phyloP scores from a whole-genome alignment of 805 yeast species.

The Wickerhamiella azyma region DNA sequence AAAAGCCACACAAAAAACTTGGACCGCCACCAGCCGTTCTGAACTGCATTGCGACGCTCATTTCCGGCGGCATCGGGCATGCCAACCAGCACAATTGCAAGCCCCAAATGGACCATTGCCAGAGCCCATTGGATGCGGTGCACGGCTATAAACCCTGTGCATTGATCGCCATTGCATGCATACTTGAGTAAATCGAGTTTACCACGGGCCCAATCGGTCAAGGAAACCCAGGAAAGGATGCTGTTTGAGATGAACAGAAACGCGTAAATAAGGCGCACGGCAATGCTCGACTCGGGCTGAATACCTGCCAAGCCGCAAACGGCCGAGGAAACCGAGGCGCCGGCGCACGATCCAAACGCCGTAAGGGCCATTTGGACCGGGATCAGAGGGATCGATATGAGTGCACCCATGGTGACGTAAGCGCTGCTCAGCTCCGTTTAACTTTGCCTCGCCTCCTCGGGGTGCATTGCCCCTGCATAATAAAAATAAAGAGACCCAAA shows the following conservation, averaged over 20 bases:
- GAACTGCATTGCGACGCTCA: slow-evolving; percentile 67
- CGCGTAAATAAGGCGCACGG: slow-evolving; percentile 83
- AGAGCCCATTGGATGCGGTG: slow-evolving; percentile 81
- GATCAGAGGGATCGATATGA: slow-evolving; percentile 32
- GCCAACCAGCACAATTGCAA: slow-evolving; percentile 55
- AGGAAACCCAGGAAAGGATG: slow-evolving; percentile 79
- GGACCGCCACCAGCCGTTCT: slow-evolving; percentile 83
- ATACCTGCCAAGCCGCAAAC: slow-evolving; percentile 39
- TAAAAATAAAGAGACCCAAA: no score
- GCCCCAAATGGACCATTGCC: slow-evolving; percentile 59
- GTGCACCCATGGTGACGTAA: slow-evolving; percentile 27
- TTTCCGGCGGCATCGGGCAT: slow-evolving; percentile 37
- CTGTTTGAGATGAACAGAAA: slow-evolving; percentile 62
- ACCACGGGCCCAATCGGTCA: slow-evolving; percentile 63
- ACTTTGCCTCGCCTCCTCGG: no score
- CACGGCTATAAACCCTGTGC: slow-evolving; percentile 91
- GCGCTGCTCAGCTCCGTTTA: no score
- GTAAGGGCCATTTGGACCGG: slow-evolving; percentile 54
- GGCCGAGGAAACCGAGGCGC: slow-evolving; percentile 67
- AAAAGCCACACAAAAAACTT: slow-evolving; percentile 50
- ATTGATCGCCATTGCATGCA: slow-evolving; percentile 67
- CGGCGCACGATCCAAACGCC: slow-evolving; percentile 57
- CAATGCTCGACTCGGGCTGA: slow-evolving; percentile 56
- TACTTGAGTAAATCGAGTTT: slow-evolving; percentile 59
- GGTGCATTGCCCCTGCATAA: no score